Base-by-base conservation (phyloP, 805 yeast genomes). In the Teunomyces funiuensis region DNA sequence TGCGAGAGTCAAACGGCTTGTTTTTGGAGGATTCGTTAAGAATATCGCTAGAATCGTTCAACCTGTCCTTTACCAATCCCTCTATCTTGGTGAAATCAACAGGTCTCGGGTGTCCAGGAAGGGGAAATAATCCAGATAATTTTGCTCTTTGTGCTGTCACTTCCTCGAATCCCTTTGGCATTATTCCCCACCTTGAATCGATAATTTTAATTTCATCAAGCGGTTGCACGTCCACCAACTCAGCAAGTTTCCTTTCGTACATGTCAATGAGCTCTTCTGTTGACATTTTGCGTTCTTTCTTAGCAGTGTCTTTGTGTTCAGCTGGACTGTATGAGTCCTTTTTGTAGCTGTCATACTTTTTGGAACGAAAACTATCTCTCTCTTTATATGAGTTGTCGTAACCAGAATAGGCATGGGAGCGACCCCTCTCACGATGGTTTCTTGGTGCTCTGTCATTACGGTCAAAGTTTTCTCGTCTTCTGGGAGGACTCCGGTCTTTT, bases 111-210 rank as follows among this genome's bases (percentile, higher is more conserved):
- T 71, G 73, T 3, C 89, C 89, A 1, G 93, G 91, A 13, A 77
- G 66, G 2, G 90, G 88, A 53, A 88, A 88, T 2, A 86, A 60
- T 0, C 96, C 96, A 1, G 88, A 77, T 13, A 85, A 64, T 53
- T 88, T 88, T 5, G 93, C 95, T 45, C 83, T 70, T 46, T 82
- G 86, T 0, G 93, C 85, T 1, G 85, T 75, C 1, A 85, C 80
- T 5, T 77, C 75, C 53, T 86, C 93, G 56, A 84, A 84, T 0
- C 88, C 91, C 46, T 71, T 69, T 1, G 95, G 89, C 25, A 74
- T 71, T 17, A 76, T 65, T 38, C 87, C 93, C 95, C 95, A 88
- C 37, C 70, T 63, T 0, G 87, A 71, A 14, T 67, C 69, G 9
- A 63, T 53, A 9, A 82, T 66, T 36, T 66, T 64, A n/a, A 85